These are phyloP conservation scores for Kwoniella heveanensis DNA, from an alignment of 768 basidiomycete genomes.

Conservation along the genomic window DNA sequence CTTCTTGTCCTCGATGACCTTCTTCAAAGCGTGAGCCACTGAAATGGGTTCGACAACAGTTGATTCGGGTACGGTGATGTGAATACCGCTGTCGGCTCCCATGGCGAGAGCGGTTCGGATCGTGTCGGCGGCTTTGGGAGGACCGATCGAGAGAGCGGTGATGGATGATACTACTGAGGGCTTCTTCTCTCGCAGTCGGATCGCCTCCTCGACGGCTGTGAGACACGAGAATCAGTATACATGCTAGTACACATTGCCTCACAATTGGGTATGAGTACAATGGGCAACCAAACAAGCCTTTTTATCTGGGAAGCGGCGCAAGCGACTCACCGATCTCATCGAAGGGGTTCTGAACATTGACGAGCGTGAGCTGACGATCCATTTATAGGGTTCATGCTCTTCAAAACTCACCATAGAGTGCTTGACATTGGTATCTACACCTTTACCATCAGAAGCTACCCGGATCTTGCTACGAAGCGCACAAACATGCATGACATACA, in stretches of 20 bases:
- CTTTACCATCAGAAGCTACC: slow-evolving; percentile 90
- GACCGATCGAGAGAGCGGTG: slow-evolving; percentile 90
- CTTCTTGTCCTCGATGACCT: slow-evolving; percentile 66
- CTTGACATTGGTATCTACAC: slow-evolving; percentile 95
- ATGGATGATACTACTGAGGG: slow-evolving; percentile 70
- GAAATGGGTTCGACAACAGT: slow-evolving; percentile 80
- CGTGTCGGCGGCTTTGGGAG: slow-evolving; percentile 82
- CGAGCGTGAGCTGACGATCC: slow-evolving; percentile 13
- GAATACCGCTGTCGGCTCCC: slow-evolving; percentile 91
- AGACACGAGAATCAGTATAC: too few relatives aligned
- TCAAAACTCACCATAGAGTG: slow-evolving; percentile 93
- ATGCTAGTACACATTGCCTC: background rate
- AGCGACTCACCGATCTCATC: slow-evolving; percentile 92
- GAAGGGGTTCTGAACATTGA: slow-evolving; percentile 77
- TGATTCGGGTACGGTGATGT: slow-evolving; percentile 80
- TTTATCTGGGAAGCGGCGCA: too few relatives aligned
- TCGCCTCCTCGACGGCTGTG: slow-evolving; percentile 92
- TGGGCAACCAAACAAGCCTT: too few relatives aligned
- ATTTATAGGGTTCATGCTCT: too few relatives aligned
- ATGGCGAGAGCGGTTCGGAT: slow-evolving; percentile 95
- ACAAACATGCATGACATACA: too few relatives aligned
- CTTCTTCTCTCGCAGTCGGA: slow-evolving; percentile 78
- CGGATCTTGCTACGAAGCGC: slow-evolving; percentile 73
- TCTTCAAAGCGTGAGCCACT: slow-evolving; percentile 80
- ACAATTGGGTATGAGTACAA: too few relatives aligned